A percentile compares a stretch with the other conserved stretches of the same genome.
Evolutionary conservation across 1,139 yeast species (phyloP).

Genomic region (Nakaseomyces kungkrabaensis): DNA sequence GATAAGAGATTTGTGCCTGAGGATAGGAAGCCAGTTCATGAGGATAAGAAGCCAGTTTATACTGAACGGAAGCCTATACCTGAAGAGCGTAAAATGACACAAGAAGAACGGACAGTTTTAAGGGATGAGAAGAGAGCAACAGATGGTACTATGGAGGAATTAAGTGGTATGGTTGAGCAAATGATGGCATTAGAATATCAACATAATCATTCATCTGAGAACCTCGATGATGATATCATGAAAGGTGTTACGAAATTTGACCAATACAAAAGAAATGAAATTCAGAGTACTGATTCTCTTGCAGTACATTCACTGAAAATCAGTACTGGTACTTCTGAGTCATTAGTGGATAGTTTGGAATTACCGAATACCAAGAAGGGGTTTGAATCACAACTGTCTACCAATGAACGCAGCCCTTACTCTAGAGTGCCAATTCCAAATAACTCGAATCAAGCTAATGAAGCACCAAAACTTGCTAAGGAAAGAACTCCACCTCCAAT

Average conservation of each 20-base stretch:
- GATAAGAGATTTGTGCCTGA: not conserved
- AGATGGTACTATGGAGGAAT: slow-evolving; percentile 19
- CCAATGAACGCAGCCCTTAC: not conserved
- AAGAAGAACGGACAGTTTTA: not conserved
- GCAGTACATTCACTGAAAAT: slow-evolving; percentile 17
- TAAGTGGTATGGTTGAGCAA: slow-evolving; percentile 30
- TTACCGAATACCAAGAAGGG: not conserved
- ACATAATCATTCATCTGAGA: slow-evolving; percentile 5
- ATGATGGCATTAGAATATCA: slow-evolving; percentile 20
- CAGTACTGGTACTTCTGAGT: slow-evolving; percentile 8
- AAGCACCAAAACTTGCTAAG: not conserved
- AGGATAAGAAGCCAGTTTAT: not conserved
- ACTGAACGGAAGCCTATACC: not conserved
- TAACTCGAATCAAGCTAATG: not conserved
- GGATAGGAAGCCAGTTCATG: not conserved
- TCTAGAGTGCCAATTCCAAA: not conserved
- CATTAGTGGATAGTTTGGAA: slow-evolving; percentile 4
- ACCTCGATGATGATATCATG: slow-evolving; percentile 14
- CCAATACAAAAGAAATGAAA: slow-evolving; percentile 17
- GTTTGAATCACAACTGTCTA: not conserved
- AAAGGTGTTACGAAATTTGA: slow-evolving; percentile 21
- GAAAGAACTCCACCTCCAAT: not conserved
- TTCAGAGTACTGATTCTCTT: slow-evolving; percentile 14
- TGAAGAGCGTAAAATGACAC: not conserved
- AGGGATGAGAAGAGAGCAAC: slow-evolving; percentile 4